Evolutionary conservation across 768 basidiomycete species (phyloP).

Genomic region (Pleurotus tuoliensis): DNA sequence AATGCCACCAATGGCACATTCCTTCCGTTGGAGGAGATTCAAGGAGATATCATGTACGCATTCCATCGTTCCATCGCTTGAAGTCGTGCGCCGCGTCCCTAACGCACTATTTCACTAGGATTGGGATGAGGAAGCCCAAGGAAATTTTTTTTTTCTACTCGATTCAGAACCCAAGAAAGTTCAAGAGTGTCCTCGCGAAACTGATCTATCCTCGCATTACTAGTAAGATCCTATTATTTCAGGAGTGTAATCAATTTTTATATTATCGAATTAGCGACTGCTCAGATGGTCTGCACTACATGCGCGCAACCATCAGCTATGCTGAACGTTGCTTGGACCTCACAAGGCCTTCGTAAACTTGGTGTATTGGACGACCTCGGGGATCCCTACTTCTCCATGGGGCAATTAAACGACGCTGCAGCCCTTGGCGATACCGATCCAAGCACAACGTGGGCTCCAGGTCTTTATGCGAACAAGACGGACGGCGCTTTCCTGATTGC

Average conservation of each 20-base stretch:
- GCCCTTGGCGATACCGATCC: neutral
- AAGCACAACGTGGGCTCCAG: neutral
- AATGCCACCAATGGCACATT: conserved; percentile 4
- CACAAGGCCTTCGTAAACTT: neutral
- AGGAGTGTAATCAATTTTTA: neutral
- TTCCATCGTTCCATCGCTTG: too few species aligned
- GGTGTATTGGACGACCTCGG: neutral
- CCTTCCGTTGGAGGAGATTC: neutral
- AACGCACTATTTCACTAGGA: neutral
- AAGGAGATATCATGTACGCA: neutral
- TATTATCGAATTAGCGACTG: neutral
- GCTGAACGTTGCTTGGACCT: conserved; percentile 2
- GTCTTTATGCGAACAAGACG: neutral
- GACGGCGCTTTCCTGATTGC: conserved; percentile 6
- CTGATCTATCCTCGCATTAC: neutral
- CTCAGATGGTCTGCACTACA: neutral
- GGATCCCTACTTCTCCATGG: neutral
- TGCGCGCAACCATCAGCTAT: neutral
- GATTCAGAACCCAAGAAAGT: neutral
- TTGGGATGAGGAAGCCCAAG: conserved; percentile 4
- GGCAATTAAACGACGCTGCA: neutral
- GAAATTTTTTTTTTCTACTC: conserved; percentile 2
- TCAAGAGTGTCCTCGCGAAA: conserved; percentile 2
- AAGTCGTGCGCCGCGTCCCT: too few species aligned
- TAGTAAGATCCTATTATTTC: neutral